Base-by-base conservation (phyloP, 371 early-diverging fungal genomes). In the Mucor saturninus region DNA sequence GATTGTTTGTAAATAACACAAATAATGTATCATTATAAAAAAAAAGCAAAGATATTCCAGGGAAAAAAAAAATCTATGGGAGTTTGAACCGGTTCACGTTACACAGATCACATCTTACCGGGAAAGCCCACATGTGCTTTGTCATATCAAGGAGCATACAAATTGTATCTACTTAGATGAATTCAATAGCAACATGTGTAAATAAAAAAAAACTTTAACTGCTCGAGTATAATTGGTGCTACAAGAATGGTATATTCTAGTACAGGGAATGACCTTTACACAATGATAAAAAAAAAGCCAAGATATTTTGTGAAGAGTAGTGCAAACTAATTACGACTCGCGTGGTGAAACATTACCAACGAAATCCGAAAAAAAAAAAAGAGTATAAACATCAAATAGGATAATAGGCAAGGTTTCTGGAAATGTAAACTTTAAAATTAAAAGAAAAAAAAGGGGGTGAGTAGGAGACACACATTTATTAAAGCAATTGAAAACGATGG, bases 341-440 rank as follows among this genome's bases (percentile, higher is more conserved):
- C 40, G 2, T 40, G 7, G 43, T 43, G 43, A 43, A 43, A 43
- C 43, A 43, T 43, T 43, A 43, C 43, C 43, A 43, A 43, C 43
- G 15, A 8, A 35, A 35, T 35, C 35, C 35, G 35, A 35, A 35
- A 35, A 35, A 8, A 35, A 35, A 35, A 35, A 35, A 35, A 8
- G 8, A 35, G 8, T 6, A 35, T 35, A 35, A 6, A 35, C 35
- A 35, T 35, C 35, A 35, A 35, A 35, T 35, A 35, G 35, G 35
- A 8, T 35, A 35, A 35, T 35, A 35, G 35, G 35, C 4, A 35
- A 35, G 35, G 43, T 43, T 43, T 43, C 15, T 43, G 15, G 13
- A n/a, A 14, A 5, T 14, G 15, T 43, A n/a, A 43, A 21, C 21
- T 21, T 21, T 21, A 21, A 21, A 21, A 0, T 43, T 43, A 5